phyloP scores from a whole-genome alignment of 129 eudicot species.

The Artemisia argyi region DNA sequence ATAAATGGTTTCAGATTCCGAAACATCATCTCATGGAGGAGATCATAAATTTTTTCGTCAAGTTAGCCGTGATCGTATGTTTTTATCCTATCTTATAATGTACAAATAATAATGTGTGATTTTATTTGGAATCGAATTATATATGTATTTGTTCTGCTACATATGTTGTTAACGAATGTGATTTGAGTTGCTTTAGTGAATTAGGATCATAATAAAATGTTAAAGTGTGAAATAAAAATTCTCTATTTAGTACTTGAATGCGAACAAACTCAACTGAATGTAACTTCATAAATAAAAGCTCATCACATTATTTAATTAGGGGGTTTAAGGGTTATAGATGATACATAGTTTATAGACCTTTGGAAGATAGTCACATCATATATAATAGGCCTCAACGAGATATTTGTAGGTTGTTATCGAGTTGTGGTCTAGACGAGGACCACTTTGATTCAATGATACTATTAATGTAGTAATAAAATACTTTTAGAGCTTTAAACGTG shows the following conservation, averaged over 20 bases:
- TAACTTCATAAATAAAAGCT: too few relatives aligned
- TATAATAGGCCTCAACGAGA: too few relatives aligned
- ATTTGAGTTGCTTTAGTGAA: conserved; percentile 1
- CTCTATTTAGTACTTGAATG: background rate
- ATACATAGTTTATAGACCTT: too few relatives aligned
- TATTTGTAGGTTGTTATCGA: too few relatives aligned
- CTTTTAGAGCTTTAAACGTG: too few relatives aligned
- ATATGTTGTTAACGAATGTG: background rate
- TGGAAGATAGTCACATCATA: too few relatives aligned
- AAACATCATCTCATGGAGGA: conserved; percentile 56
- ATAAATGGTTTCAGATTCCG: conserved; percentile 58
- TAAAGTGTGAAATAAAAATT: too few relatives aligned
- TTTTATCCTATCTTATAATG: background rate
- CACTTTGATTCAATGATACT: too few relatives aligned
- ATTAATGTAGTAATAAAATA: too few relatives aligned
- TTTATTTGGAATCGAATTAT: background rate
- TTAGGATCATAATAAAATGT: background rate
- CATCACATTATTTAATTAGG: too few relatives aligned
- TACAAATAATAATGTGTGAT: background rate
- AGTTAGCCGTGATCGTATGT: conserved; percentile 83
- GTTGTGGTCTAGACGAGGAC: too few relatives aligned
- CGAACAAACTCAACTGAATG: background rate
- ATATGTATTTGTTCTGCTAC: background rate
- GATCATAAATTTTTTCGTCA: conserved; percentile 87
- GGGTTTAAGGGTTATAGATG: too few relatives aligned